These are phyloP conservation scores for Trametes cingulata DNA, from an alignment of 768 basidiomycete species.

Conservation along the genomic window DNA sequence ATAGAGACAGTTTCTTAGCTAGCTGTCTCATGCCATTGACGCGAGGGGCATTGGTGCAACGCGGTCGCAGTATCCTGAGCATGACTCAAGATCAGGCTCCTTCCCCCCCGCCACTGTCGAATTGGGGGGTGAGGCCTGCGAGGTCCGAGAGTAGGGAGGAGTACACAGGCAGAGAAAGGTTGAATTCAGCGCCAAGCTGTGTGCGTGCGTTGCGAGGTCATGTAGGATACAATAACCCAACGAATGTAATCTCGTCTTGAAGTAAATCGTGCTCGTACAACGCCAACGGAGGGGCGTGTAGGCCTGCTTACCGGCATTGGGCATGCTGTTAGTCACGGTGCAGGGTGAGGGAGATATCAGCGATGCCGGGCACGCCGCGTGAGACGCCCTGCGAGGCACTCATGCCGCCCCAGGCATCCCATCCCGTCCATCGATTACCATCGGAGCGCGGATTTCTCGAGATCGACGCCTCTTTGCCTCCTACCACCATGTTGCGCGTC, in stretches of 20 bases:
- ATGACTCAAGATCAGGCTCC: no score
- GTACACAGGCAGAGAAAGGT: no score
- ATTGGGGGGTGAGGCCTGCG: no score
- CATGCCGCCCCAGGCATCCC: not conserved
- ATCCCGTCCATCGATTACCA: constrained; percentile 8
- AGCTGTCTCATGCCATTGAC: no score
- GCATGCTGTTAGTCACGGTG: not conserved
- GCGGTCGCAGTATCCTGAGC: no score
- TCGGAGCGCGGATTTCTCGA: constrained; percentile 15
- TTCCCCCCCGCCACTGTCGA: no score
- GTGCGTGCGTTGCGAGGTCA: constrained; percentile 3
- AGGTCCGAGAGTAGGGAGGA: no score
- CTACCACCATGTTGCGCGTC: constrained; percentile 8
- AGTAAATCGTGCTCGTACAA: no score
- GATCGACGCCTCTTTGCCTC: constrained; percentile 3
- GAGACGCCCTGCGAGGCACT: constrained; percentile 13
- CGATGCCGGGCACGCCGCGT: constrained; percentile 12
- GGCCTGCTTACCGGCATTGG: not conserved
- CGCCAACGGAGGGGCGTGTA: no score
- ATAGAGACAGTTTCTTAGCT: no score
- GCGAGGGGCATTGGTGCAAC: no score
- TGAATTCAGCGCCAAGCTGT: no score
- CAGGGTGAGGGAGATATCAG: not conserved
- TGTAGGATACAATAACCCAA: constrained; percentile 15
- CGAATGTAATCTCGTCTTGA: constrained; percentile 11